Evolutionary conservation across 305 asterid genomes (phyloP).

Genomic region (Fraxinus floribunda): DNA sequence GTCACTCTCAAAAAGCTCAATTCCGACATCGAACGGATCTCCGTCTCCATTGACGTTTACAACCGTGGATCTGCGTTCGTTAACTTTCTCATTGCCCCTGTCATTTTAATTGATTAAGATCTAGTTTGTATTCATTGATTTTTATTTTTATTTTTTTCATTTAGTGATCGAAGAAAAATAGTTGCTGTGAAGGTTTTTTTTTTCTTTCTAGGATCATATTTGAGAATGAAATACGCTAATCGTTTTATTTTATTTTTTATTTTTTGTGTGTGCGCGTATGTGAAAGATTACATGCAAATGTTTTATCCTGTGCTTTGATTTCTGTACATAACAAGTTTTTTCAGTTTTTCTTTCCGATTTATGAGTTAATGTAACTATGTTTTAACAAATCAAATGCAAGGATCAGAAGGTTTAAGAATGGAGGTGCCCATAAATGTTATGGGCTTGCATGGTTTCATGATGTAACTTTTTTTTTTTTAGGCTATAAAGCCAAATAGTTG

Average conservation of each 20-base stretch:
- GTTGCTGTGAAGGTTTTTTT: neutral
- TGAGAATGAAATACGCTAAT: neutral
- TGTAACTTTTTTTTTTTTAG: neutral
- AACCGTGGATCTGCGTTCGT: constrained; percentile 60
- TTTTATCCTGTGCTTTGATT: neutral
- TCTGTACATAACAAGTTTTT: neutral
- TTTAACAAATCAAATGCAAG: neutral
- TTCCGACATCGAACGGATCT: constrained; percentile 40
- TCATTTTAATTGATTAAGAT: neutral
- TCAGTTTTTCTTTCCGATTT: neutral
- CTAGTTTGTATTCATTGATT: neutral
- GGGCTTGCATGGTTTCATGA: neutral
- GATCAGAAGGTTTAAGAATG: neutral
- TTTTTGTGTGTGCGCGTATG: neutral
- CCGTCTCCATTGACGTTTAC: constrained; percentile 59
- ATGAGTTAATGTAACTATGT: neutral
- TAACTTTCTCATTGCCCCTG: constrained; percentile 4
- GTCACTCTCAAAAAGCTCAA: constrained; percentile 41
- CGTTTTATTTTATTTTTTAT: neutral
- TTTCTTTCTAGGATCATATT: neutral
- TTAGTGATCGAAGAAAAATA: neutral
- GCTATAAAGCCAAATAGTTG: neutral
- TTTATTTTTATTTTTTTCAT: neutral
- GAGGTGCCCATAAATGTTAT: neutral
- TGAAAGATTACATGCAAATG: neutral